Evolutionary conservation across 2,329 filamentous ascomycete species (phyloP), one percentile per base, ranked within the genome.

Genomic region (Macroventuria anomochaeta): DNA sequence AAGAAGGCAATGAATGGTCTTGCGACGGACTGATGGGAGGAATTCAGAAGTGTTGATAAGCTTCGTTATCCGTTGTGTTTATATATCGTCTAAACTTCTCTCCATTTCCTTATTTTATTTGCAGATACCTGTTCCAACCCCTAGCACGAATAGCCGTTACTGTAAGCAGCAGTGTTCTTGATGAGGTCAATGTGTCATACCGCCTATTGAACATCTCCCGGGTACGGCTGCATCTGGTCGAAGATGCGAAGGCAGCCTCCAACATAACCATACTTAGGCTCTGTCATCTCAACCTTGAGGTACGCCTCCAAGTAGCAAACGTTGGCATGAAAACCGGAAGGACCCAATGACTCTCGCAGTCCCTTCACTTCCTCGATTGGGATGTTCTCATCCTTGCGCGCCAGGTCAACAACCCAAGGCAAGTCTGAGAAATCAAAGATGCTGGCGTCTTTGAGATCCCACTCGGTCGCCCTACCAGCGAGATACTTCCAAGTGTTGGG

Each of bases 401-500:
- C 58, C 0, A 67, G 26, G 17, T 65, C 59, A 2, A 59, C 29
- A 11, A 72, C 31, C 10, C 58, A 29, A 0, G 69, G 62, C 5
- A 71, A 21, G 37, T 70, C 70, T 0, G 57, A 55, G 17, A 57
- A 68, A 32, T 71, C 67, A 7, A 70, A 62, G 4, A 66, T 46
- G 0, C 43, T 63, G 0, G 57, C 55, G 26, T 63, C 26, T 2
- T 55, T n/a, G 25, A 69, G 50, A 23, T 68, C 64, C 37, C 58
- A 68, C 36, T 72, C 68, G 0, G 61, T 62, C 1, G 56, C 55
- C 1, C 37, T 48, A 7, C 67, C 65, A 0, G 32, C 49, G 17
- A 70, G 55, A 2, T 60, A 42, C 3, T 39, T 28, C 63, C 63
- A 69, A 21, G 92, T 95, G 46, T 88, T 85, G 62, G 88, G 88